Conservation (phyloP, 192 early-diverging fungal species). For the Bifiguratus adelaidae region DNA sequence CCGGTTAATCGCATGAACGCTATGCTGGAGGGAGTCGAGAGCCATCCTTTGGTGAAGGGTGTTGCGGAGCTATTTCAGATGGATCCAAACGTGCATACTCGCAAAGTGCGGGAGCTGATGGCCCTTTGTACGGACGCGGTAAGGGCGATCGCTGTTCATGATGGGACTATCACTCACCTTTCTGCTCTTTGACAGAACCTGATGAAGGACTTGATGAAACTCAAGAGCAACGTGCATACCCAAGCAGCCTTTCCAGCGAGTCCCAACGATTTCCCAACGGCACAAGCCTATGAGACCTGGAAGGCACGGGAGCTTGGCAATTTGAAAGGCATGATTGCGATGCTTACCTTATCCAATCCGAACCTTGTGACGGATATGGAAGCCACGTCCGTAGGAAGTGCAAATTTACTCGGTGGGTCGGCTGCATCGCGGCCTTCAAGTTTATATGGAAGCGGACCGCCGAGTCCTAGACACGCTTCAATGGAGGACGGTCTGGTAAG, state of each 20-base stretch:
- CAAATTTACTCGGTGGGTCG: slow-evolving; percentile 10
- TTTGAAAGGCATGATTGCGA: slow-evolving; percentile 31
- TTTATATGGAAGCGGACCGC: too few relatives aligned
- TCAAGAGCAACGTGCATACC: slow-evolving; percentile 26
- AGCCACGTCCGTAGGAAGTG: slow-evolving; percentile 10
- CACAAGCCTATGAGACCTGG: slow-evolving; percentile 40
- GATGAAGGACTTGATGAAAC: slow-evolving; percentile 36
- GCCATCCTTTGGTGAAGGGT: slow-evolving; percentile 21
- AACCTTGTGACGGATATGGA: slow-evolving; percentile 6
- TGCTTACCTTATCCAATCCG: slow-evolving; percentile 20
- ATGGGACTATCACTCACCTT: not conserved
- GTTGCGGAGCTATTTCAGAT: slow-evolving; percentile 30
- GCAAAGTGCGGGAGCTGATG: slow-evolving; percentile 26
- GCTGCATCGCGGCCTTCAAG: slow-evolving; percentile 7
- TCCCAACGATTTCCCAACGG: slow-evolving; percentile 32
- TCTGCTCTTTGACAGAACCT: slow-evolving; percentile 15
- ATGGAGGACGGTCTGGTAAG: too few relatives aligned
- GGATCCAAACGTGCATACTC: slow-evolving; percentile 13
- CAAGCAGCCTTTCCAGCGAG: slow-evolving; percentile 19
- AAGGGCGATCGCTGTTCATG: not conserved
- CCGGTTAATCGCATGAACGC: too few relatives aligned
- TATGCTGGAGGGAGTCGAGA: too few relatives aligned
- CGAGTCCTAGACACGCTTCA: too few relatives aligned
- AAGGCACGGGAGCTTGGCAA: slow-evolving; percentile 36
- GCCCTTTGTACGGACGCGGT: slow-evolving; percentile 30